Evolutionary conservation across 345 rosid species (phyloP).

Genomic region (Tarenaya hassleriana): DNA sequence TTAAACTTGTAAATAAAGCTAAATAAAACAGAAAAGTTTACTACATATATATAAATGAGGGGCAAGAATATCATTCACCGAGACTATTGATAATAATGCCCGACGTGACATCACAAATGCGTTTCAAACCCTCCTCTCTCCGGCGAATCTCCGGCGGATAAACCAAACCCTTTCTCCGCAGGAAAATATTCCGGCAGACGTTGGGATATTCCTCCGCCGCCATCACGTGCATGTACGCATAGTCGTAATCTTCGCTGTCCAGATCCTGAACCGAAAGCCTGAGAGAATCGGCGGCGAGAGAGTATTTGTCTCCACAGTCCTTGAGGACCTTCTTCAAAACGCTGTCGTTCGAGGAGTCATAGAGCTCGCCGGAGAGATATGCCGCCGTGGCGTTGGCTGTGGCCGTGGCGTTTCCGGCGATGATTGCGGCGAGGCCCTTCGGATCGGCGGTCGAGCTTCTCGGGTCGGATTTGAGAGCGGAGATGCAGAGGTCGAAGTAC

Average conservation of each 20-base stretch:
- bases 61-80: slow-evolving; percentile 21
- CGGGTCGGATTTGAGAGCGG: slow-evolving; percentile 63
- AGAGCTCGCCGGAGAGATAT: slow-evolving; percentile 38
- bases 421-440: slow-evolving; percentile 56
- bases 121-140: slow-evolving; percentile 58
- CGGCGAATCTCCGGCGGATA: slow-evolving; percentile 58
- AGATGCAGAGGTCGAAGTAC: slow-evolving; percentile 62
- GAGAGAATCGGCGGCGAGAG: slow-evolving; percentile 51
- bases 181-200: slow-evolving; percentile 56
- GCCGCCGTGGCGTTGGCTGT: slow-evolving; percentile 72
- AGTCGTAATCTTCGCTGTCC: slow-evolving; percentile 47
- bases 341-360: slow-evolving; percentile 24
- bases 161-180: slow-evolving; percentile 34
- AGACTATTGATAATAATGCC: slow-evolving; percentile 59
- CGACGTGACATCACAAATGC: slow-evolving; percentile 59
- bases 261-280: slow-evolving; percentile 41
- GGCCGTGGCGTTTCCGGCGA: slow-evolving; percentile 48
- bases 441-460: slow-evolving; percentile 47
- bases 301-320: slow-evolving; percentile 68
- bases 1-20: background rate
- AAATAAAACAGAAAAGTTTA: background rate
- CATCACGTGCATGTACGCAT: slow-evolving; percentile 58
- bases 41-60: too few relatives aligned
- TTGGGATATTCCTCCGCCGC: slow-evolving; percentile 71
- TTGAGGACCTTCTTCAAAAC: slow-evolving; percentile 34